Base-by-base conservation (phyloP, 1,284 basidiomycete genomes). In the Tilletiopsis washingtonensis region DNA sequence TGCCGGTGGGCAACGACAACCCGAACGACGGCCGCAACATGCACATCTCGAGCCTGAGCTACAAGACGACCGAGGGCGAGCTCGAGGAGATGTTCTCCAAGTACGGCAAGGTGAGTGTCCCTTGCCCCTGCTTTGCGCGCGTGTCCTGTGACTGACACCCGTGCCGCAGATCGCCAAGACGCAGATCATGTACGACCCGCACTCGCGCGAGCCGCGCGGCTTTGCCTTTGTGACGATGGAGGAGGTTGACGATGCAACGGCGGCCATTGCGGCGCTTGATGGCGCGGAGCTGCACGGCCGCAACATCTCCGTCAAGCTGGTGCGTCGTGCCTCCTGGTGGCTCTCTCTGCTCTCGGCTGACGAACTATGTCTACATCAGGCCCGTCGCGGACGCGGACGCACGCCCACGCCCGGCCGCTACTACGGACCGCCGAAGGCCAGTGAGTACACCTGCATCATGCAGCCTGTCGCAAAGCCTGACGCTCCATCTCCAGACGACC, bases 221-320 rank as follows among this genome's bases (percentile, higher is more conserved):
- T 97, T 98, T 67, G 93, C 89, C 40, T 98, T 98, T 75, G 93
- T 98, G 69, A 96, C 90, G 50, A 91, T 93, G 84, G 87, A 89
- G 73, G 80, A 81, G 32, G 74, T 69, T 38, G 88, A 89, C 62
- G 91, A 94, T 67, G 93, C 91, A 4, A 86, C 91, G 48, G 85
- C 86, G 43, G 89, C 87, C 45, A 84, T 96, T 62, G 81, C 84
- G 27, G 84, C 83, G 7, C 77, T 96, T 61, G 86, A 89, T 74
- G 81, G 82, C 41, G 84, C 84, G 53, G 87, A 90, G 51, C 75
- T 94, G 43, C 83, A 85, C 77, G 93, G 91, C 54, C 91, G 91
- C 76, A 78, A 79, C 29, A 79, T 91, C 47, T 85, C 79, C 52
- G 86, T 97, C 27, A 86, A 91, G 75, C 91, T 88, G 80, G 89